Evolutionary conservation across 2,329 filamentous ascomycete species (phyloP).

Genomic region (Venturia effusa): DNA sequence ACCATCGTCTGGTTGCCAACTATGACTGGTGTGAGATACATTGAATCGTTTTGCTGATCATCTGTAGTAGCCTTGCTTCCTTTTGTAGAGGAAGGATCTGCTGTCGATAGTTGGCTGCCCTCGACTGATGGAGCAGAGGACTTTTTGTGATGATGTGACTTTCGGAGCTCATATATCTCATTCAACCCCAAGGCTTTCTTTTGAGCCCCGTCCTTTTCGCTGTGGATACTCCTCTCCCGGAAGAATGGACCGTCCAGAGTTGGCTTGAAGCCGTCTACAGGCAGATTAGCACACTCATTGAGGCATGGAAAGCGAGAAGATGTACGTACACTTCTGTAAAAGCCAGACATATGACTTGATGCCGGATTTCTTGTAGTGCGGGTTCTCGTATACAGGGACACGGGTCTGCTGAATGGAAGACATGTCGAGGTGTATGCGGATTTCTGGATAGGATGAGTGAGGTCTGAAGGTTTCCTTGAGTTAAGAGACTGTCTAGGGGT

Average conservation of each 20-base stretch:
- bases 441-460: not conserved
- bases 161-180: slow-evolving; percentile 15
- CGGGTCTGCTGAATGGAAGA: not conserved
- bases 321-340: slow-evolving; percentile 42
- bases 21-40: slow-evolving; percentile 52
- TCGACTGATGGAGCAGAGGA: not conserved
- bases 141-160: slow-evolving; percentile 17
- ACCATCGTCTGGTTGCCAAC: slow-evolving; percentile 53
- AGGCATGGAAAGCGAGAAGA: not conserved
- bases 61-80: slow-evolving; percentile 43
- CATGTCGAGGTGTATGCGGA: not conserved
- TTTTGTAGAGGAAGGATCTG: slow-evolving; percentile 7
- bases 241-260: slow-evolving; percentile 53
- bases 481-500: not conserved
- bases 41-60: slow-evolving; percentile 56
- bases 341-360: slow-evolving; percentile 52
- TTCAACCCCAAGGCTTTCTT: not conserved
- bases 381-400: slow-evolving; percentile 15
- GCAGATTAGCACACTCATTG: not conserved
- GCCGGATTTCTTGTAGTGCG: slow-evolving; percentile 28
- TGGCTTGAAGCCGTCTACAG: slow-evolving; percentile 43
- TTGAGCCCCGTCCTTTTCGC: slow-evolving; percentile 31
- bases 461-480: not conserved
- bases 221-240: slow-evolving; percentile 29
- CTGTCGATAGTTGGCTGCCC: not conserved